phyloP scores from a whole-genome alignment of 352 stramenopile species.

The Pythium chondricola region DNA sequence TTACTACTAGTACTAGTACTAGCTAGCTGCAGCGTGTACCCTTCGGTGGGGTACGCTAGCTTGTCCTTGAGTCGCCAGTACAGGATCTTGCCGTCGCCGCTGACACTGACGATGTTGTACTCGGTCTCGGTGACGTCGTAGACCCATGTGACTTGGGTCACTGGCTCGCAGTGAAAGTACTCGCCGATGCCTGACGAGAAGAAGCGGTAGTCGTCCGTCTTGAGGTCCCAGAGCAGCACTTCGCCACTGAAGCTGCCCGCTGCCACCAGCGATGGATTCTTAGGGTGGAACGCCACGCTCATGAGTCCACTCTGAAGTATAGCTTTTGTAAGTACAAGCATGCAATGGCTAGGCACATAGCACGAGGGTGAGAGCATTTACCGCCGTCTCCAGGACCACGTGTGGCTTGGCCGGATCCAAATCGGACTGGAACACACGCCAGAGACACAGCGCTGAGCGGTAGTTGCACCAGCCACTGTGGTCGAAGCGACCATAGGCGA shows the following conservation, averaged over 20 bases:
- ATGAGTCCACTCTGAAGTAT: conserved; percentile 85
- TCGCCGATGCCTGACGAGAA: conserved; percentile 80
- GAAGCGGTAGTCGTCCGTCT: conserved; percentile 59
- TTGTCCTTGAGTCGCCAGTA: conserved; percentile 87
- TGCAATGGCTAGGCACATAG: too few relatives aligned
- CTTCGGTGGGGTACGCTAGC: conserved; percentile 77
- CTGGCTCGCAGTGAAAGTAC: conserved; percentile 83
- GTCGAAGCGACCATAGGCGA: conserved; percentile 80
- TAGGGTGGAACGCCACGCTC: conserved; percentile 82
- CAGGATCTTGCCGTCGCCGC: conserved; percentile 79
- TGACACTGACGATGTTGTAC: conserved; percentile 79
- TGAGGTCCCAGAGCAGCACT: conserved; percentile 75
- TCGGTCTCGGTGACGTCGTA: conserved; percentile 65
- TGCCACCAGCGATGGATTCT: conserved; percentile 74
- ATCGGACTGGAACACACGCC: conserved; percentile 79
- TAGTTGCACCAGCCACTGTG: conserved; percentile 87
- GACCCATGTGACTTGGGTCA: conserved; percentile 79
- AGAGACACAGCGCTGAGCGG: conserved; percentile 77
- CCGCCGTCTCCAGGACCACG: conserved; percentile 74
- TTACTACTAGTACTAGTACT: conserved; percentile 6
- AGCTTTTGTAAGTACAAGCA: too few relatives aligned
- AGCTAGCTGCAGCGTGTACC: conserved; percentile 63
- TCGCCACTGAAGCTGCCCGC: conserved; percentile 86
- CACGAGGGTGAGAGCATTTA: too few relatives aligned
- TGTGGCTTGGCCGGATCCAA: conserved; percentile 58